Evolutionary conservation across 768 basidiomycete genomes (phyloP).

Genomic region (Pleurotus ostreatus): DNA sequence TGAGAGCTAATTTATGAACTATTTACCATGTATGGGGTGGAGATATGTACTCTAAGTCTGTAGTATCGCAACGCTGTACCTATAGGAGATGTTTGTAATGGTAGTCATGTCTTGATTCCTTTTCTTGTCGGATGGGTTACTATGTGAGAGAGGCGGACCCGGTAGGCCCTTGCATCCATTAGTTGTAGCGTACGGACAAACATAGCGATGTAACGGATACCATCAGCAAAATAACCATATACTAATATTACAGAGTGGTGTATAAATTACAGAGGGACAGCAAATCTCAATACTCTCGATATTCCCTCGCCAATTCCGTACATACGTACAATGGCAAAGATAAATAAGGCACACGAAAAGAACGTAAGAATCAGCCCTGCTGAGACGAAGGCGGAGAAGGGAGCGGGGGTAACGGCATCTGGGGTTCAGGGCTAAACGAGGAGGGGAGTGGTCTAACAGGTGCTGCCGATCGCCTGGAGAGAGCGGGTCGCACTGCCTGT

Average conservation of each 20-base stretch:
- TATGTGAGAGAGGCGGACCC: too few relatives aligned
- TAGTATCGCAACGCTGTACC: too few relatives aligned
- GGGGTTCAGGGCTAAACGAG: neutral
- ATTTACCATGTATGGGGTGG: too few relatives aligned
- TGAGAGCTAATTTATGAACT: too few relatives aligned
- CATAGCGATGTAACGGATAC: too few relatives aligned
- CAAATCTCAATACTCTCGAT: neutral
- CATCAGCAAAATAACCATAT: neutral
- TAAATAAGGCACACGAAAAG: neutral
- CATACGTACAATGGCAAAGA: neutral
- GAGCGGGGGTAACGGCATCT: neutral
- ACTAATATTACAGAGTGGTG: neutral
- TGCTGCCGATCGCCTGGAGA: neutral
- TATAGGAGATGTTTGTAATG: too few relatives aligned
- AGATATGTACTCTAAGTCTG: too few relatives aligned
- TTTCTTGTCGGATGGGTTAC: too few relatives aligned
- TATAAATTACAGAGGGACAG: neutral
- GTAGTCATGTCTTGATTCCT: too few relatives aligned
- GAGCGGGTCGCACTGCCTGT: neutral
- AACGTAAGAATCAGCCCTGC: neutral
- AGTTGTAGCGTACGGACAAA: too few relatives aligned
- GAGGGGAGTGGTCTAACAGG: neutral
- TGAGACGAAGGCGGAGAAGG: neutral
- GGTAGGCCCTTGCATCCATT: too few relatives aligned
- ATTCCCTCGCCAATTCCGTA: neutral